Percentiles rank a stretch among this genome's conserved stretches.
phyloP scores from a whole-genome alignment of 2,329 filamentous ascomycete species.

The Stagonosporopsis chrysanthemi region DNA sequence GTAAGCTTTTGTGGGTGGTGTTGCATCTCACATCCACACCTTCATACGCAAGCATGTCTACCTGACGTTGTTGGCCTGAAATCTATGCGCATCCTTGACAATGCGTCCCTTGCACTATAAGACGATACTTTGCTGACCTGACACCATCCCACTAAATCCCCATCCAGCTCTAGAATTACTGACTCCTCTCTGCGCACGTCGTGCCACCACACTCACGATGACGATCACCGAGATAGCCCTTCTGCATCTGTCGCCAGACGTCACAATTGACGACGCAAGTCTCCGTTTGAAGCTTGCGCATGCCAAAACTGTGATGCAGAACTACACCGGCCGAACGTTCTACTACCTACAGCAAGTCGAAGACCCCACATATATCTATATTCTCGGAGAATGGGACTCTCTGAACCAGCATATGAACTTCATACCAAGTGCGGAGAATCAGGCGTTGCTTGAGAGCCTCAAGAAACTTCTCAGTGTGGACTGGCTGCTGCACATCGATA shows the following conservation, averaged over 20 bases:
- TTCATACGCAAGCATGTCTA: slow-evolving; percentile 9
- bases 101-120: background rate
- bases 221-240: slow-evolving; percentile 57
- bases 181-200: background rate
- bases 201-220: slow-evolving; percentile 33
- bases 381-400: slow-evolving; percentile 57
- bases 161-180: background rate
- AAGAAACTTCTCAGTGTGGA: slow-evolving; percentile 50
- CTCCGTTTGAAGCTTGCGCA: slow-evolving; percentile 44
- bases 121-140: background rate
- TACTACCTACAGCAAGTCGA: slow-evolving; percentile 55
- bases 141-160: background rate
- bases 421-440: slow-evolving; percentile 54
- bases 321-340: slow-evolving; percentile 48
- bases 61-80: slow-evolving; percentile 1
- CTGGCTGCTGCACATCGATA: slow-evolving; percentile 55
- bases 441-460: slow-evolving; percentile 48
- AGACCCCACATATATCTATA: slow-evolving; percentile 52
- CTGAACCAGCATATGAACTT: slow-evolving; percentile 54
- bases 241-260: slow-evolving; percentile 46
- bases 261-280: slow-evolving; percentile 25
- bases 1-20: background rate
- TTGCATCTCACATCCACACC: background rate
- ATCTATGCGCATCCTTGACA: background rate
- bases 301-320: slow-evolving; percentile 50